Conservation (phyloP, 179 eudicot species). For the Sideroxylon spinosum region DNA sequence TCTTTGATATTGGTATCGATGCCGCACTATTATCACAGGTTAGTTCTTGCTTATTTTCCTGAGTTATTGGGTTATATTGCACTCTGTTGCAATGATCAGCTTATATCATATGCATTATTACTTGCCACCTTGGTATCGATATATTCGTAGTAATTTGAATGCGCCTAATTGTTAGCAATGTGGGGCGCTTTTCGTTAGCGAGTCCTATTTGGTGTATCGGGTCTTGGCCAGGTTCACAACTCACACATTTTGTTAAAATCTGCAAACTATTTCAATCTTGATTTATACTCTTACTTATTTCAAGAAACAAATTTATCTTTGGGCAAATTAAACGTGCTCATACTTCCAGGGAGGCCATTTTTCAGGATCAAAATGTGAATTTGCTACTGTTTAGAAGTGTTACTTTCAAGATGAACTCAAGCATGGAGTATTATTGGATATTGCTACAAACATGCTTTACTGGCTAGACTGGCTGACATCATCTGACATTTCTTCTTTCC, state of each 20-base stretch:
- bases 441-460: neutral
- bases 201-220: neutral
- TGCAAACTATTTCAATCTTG: neutral
- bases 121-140: neutral
- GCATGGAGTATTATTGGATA: too few species aligned
- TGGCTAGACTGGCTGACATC: constrained; percentile 3
- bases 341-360: too few species aligned
- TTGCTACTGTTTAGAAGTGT: too few species aligned
- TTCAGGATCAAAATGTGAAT: too few species aligned
- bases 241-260: neutral
- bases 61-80: neutral
- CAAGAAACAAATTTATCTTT: neutral
- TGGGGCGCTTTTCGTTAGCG: neutral
- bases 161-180: neutral
- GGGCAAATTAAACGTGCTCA: neutral
- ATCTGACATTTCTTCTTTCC: neutral
- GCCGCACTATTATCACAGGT: constrained; percentile 89
- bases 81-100: neutral
- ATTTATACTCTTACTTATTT: neutral
- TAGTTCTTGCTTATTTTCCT: constrained; percentile 8
- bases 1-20: constrained; percentile 86
- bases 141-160: neutral
- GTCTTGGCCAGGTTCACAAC: neutral
- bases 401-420: too few species aligned
- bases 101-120: neutral